phyloP scores from a whole-genome alignment of 2,329 filamentous ascomycete species.

The Paraconiothyrium brasiliense region DNA sequence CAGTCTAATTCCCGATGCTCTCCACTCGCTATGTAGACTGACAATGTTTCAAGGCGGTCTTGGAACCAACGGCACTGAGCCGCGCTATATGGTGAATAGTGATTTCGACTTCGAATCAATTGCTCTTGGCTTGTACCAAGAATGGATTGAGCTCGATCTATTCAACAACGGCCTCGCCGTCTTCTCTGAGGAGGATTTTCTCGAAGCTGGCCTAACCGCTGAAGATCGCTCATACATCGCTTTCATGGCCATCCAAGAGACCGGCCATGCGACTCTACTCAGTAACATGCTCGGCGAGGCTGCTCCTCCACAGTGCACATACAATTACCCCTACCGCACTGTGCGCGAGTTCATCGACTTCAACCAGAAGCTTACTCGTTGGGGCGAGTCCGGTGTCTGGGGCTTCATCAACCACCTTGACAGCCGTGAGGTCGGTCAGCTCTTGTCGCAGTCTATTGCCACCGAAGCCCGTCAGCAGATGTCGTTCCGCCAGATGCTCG shows the following conservation, averaged over 20 bases:
- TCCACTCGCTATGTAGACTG: neutral
- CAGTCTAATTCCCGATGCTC: conserved; percentile 9
- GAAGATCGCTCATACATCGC: conserved; percentile 76
- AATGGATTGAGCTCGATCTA: conserved; percentile 85
- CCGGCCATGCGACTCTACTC: conserved; percentile 79
- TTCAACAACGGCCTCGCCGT: conserved; percentile 79
- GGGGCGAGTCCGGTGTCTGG: conserved; percentile 81
- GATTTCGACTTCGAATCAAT: conserved; percentile 87
- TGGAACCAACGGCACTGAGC: conserved; percentile 79
- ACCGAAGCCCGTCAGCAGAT: conserved; percentile 84
- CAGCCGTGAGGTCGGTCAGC: conserved; percentile 75
- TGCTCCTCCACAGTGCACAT: conserved; percentile 77
- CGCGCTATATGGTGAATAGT: conserved; percentile 79
- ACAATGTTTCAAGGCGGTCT: conserved; percentile 62
- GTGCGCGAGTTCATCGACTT: conserved; percentile 84
- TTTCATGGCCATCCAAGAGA: conserved; percentile 81
- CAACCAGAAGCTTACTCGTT: conserved; percentile 84
- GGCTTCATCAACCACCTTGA: conserved; percentile 83
- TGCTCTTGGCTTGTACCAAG: conserved; percentile 78
- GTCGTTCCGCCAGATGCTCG: conserved; percentile 84
- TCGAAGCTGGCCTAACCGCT: conserved; percentile 71
- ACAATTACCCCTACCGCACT: conserved; percentile 81
- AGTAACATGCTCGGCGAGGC: conserved; percentile 79
- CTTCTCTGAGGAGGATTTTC: conserved; percentile 75
- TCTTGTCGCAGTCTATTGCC: conserved; percentile 79